Evolutionary conservation across 164 flowering plant genomes (phyloP).

Genomic region (Umbellularia californica): DNA sequence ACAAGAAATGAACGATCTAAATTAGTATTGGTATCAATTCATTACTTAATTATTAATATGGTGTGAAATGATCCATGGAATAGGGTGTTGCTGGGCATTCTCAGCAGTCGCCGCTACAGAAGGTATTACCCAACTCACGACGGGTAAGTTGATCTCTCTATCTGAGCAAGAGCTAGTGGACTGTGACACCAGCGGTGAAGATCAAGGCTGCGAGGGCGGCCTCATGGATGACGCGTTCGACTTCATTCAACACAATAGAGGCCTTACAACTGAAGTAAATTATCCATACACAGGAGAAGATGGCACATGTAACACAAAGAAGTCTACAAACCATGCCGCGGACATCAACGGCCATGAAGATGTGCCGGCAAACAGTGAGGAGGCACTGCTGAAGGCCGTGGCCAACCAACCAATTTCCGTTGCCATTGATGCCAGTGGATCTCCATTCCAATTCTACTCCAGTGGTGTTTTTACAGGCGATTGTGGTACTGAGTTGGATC

Average conservation of each 20-base stretch:
- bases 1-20: neutral
- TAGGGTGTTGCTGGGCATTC: constrained; percentile 9
- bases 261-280: neutral
- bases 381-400: constrained; percentile 2
- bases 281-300: constrained; percentile 2
- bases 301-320: neutral
- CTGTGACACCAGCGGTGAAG: neutral
- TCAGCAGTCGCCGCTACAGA: neutral
- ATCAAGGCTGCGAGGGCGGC: neutral
- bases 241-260: neutral
- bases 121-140: constrained; percentile 2
- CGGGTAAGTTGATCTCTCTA: constrained; percentile 3
- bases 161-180: constrained; percentile 8
- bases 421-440: constrained; percentile 10
- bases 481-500: constrained; percentile 10
- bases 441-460: constrained; percentile 7
- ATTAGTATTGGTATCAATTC: neutral
- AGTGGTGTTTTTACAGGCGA: constrained; percentile 3
- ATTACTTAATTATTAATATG: neutral
- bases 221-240: constrained; percentile 5
- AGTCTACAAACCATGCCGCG: constrained; percentile 1
- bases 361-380: constrained; percentile 5
- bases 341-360: neutral
- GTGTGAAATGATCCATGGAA: neutral
- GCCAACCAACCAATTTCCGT: constrained; percentile 10